These are phyloP conservation scores for Dunaliella primolecta DNA, from an alignment of 139 green algal genomes.

Conservation along the genomic window DNA sequence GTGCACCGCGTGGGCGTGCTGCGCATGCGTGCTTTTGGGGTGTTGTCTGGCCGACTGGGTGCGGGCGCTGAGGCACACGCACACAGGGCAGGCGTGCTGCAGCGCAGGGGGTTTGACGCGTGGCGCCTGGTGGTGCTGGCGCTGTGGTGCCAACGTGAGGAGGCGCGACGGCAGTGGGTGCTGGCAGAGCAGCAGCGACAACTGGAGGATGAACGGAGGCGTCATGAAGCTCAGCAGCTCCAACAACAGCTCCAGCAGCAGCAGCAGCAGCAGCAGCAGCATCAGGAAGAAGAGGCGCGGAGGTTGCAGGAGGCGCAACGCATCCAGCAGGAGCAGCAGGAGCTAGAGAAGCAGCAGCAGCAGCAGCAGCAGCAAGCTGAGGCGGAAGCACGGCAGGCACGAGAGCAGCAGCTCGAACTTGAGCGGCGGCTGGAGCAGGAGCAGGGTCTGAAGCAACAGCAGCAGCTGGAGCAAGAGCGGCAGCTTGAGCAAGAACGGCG, in stretches of 20 bases:
- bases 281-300: background rate
- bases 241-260: background rate
- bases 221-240: too few species aligned
- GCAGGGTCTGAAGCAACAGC: background rate
- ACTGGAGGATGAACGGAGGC: background rate
- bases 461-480: background rate
- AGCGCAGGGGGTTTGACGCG: background rate
- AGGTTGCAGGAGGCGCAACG: background rate
- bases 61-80: background rate
- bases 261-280: background rate
- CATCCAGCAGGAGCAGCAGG: background rate
- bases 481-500: too few species aligned
- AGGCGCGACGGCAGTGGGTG: background rate
- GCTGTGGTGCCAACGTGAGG: background rate
- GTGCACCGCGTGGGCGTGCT: background rate
- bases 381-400: too few species aligned
- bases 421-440: background rate
- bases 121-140: background rate
- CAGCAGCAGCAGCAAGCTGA: background rate
- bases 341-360: background rate
- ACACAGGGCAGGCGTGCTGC: background rate
- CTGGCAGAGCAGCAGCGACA: background rate
- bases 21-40: background rate
- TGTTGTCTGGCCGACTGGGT: background rate
- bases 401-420: background rate